A percentile compares a stretch with the other conserved stretches of the same genome.
Evolutionary conservation across 208 protist genomes (phyloP).

Genomic region (Acanthamoeba healyi): DNA sequence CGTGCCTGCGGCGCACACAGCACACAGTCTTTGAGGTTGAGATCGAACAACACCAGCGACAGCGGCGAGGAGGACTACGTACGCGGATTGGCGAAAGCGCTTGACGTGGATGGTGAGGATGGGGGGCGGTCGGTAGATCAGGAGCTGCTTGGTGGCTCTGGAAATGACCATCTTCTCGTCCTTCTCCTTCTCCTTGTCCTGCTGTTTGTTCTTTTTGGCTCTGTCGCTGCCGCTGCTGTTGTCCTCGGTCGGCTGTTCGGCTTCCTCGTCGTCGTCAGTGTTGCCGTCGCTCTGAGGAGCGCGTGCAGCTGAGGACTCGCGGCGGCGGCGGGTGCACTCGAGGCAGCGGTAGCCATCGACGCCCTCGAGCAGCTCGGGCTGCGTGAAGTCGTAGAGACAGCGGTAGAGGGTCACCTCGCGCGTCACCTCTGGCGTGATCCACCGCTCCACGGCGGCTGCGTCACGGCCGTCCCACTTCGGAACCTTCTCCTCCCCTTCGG

Average conservation of each 20-base stretch:
- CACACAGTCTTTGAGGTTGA: no score
- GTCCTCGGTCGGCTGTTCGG: background rate
- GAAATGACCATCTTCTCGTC: constrained; percentile 9
- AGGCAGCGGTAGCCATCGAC: constrained; percentile 11
- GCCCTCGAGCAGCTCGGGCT: background rate
- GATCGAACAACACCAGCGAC: no score
- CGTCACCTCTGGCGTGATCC: background rate
- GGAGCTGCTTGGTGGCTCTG: constrained; percentile 1
- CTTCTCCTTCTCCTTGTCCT: background rate
- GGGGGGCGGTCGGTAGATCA: background rate
- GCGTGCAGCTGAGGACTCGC: no score
- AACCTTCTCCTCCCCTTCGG: background rate
- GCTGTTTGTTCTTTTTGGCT: background rate
- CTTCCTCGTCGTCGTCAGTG: background rate
- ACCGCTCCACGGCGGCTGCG: background rate
- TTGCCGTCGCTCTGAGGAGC: background rate
- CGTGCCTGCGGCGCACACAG: background rate
- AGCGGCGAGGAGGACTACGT: no score
- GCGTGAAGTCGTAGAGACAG: constrained; percentile 7
- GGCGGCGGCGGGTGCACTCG: background rate
- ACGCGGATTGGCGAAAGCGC: constrained; percentile 3
- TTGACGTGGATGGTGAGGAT: constrained; percentile 50
- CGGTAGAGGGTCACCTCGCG: background rate
- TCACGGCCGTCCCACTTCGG: background rate
- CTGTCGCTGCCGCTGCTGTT: no score